phyloP scores from a whole-genome alignment of 495 filamentous ascomycete genomes.

The Penicillium nucicola region DNA sequence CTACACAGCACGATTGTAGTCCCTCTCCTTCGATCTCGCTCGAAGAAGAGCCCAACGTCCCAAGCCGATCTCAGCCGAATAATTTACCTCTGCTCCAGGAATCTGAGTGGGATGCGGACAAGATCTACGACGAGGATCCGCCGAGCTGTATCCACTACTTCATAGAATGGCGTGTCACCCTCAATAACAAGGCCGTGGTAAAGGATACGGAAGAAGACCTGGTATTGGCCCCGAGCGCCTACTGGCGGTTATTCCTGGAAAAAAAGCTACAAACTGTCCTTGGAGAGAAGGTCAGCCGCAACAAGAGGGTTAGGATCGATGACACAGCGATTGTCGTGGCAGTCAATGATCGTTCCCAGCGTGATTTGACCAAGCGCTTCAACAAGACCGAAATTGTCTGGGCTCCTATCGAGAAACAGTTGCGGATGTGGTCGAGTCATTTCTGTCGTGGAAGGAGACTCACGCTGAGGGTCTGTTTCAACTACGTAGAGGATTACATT shows the following conservation, averaged over 20 bases:
- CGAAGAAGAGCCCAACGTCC: conserved; percentile 8
- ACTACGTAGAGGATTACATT: conserved; percentile 8
- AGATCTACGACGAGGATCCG: conserved; percentile 23
- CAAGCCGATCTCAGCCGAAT: conserved; percentile 3
- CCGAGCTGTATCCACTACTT: conserved; percentile 30
- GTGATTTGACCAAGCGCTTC: conserved; percentile 13
- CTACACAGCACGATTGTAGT: conserved; percentile 1
- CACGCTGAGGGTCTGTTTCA: conserved; percentile 14
- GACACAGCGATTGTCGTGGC: conserved; percentile 22
- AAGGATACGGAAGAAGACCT: conserved; percentile 26
- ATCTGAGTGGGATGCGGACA: conserved; percentile 11
- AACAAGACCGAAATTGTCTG: conserved; percentile 8
- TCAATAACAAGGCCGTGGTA: conserved; percentile 24
- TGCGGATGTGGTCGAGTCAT: conserved; percentile 7
- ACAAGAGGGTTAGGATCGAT: conserved; percentile 14
- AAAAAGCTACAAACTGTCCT: too few relatives aligned
- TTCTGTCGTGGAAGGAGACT: conserved; percentile 8
- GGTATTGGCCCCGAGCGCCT: conserved; percentile 17
- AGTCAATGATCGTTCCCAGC: conserved; percentile 12
- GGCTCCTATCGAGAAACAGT: conserved; percentile 14
- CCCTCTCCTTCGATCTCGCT: conserved; percentile 7
- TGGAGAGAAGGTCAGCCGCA: conserved; percentile 10
- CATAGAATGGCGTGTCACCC: conserved; percentile 32
- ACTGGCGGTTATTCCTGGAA: conserved; percentile 14
- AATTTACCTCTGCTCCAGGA: conserved; percentile 9